These are phyloP conservation scores for Cryptococcus floricola DNA, from an alignment of 1,284 basidiomycete genomes.

Conservation along the genomic window DNA sequence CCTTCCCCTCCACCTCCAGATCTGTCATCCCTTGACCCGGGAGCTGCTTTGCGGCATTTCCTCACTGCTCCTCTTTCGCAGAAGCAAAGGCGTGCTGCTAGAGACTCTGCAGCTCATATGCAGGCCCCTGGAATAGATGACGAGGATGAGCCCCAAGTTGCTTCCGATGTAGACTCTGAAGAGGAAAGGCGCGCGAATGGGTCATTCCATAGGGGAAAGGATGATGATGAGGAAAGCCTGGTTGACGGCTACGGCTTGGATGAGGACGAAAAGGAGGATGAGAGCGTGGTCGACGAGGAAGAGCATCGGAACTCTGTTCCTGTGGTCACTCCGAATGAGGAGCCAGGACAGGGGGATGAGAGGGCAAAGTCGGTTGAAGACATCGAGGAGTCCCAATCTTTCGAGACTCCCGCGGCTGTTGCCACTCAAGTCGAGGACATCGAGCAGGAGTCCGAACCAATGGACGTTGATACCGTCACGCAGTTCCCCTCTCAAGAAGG, in stretches of 20 bases:
- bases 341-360: background rate
- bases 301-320: slow-evolving; percentile 15
- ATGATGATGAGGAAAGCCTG: slow-evolving; percentile 29
- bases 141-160: slow-evolving; percentile 4
- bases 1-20: background rate
- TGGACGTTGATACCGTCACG: background rate
- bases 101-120: slow-evolving; percentile 32
- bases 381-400: background rate
- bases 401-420: slow-evolving; percentile 1
- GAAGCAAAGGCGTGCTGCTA: slow-evolving; percentile 22
- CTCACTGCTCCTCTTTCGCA: slow-evolving; percentile 30
- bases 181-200: slow-evolving; percentile 2
- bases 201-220: slow-evolving; percentile 1
- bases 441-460: background rate
- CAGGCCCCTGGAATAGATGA: slow-evolving; percentile 17
- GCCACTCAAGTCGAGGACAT: background rate
- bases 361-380: background rate
- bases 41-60: slow-evolving; percentile 23
- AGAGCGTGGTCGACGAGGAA: slow-evolving; percentile 4
- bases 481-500: background rate
- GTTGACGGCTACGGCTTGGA: slow-evolving; percentile 39
- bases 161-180: slow-evolving; percentile 14
- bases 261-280: slow-evolving; percentile 13
- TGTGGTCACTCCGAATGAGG: slow-evolving; percentile 9
- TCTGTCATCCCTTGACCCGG: slow-evolving; percentile 13